Evolutionary conservation across 208 protist genomes (phyloP).

Genomic region (Balamuthia mandrillaris): DNA sequence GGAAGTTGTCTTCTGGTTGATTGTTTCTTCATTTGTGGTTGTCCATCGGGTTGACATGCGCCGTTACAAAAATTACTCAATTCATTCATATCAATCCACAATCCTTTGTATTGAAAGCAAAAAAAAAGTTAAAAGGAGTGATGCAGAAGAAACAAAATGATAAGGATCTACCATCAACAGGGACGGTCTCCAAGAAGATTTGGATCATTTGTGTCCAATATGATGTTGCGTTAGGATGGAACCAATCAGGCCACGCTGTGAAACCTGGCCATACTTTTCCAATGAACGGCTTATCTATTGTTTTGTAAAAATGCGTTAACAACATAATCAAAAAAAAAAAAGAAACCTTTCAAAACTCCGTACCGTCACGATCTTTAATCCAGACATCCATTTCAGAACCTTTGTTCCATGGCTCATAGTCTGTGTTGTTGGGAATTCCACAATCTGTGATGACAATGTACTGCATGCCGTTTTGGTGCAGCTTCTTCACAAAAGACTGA

Average conservation of each 20-base stretch:
- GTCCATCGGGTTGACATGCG: conserved; percentile 19
- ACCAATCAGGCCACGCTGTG: conserved; percentile 73
- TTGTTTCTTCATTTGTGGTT: background rate
- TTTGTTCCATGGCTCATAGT: conserved; percentile 43
- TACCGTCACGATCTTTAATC: conserved; percentile 31
- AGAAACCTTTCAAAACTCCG: background rate
- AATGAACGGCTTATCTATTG: background rate
- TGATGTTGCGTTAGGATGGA: conserved; percentile 48
- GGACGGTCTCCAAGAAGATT: conserved; percentile 50
- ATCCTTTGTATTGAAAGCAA: background rate
- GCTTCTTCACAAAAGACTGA: conserved; percentile 31
- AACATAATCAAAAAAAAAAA: background rate
- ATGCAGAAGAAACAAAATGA: background rate
- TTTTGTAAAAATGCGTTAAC: background rate
- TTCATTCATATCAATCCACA: conserved; percentile 88
- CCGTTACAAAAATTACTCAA: conserved; percentile 71
- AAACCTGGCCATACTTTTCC: conserved; percentile 63
- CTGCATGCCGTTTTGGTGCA: conserved; percentile 41
- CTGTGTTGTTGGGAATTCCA: conserved; percentile 2
- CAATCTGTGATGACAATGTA: conserved; percentile 49
- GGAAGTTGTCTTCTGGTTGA: background rate
- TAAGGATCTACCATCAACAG: conserved; percentile 57
- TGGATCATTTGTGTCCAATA: conserved; percentile 67
- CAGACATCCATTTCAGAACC: conserved; percentile 53
- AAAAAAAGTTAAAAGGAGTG: background rate